Conservation (phyloP, 2,329 filamentous ascomycete species). For the Paecilomyces fulvus region DNA sequence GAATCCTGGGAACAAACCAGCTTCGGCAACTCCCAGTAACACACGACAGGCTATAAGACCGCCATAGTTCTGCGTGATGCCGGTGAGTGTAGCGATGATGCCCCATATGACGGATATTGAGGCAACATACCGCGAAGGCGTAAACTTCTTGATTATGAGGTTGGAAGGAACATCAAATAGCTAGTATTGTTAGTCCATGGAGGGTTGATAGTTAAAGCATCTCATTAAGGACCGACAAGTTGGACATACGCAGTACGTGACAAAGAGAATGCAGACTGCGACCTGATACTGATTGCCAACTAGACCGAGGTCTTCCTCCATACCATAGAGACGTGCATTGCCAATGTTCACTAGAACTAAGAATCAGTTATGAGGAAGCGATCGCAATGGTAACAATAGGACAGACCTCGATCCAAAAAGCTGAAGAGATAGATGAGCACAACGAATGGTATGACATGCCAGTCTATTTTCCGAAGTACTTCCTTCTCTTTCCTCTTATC, state of each 20-base stretch:
- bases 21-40: constrained; percentile 60
- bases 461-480: constrained; percentile 17
- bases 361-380: neutral
- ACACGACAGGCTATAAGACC: constrained; percentile 60
- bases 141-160: constrained; percentile 55
- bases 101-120: constrained; percentile 54
- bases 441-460: constrained; percentile 27
- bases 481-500: constrained; percentile 25
- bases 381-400: neutral
- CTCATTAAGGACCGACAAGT: too few species aligned
- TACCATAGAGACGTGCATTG: constrained; percentile 55
- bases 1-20: constrained; percentile 60
- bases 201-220: constrained; percentile 2
- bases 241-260: constrained; percentile 48
- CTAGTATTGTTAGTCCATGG: constrained; percentile 12
- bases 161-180: constrained; percentile 58
- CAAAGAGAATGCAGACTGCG: constrained; percentile 58
- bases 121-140: constrained; percentile 50
- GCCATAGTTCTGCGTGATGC: constrained; percentile 57
- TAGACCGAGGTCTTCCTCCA: constrained; percentile 46
- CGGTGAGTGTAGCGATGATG: constrained; percentile 44
- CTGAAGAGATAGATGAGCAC: constrained; percentile 57
- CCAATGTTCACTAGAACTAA: constrained; percentile 55
- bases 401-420: constrained; percentile 56
- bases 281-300: constrained; percentile 47